A percentile compares a stretch with the other conserved stretches of the same genome.
Evolutionary conservation across 768 basidiomycete genomes (phyloP).

Genomic region (Amanita inopinata): DNA sequence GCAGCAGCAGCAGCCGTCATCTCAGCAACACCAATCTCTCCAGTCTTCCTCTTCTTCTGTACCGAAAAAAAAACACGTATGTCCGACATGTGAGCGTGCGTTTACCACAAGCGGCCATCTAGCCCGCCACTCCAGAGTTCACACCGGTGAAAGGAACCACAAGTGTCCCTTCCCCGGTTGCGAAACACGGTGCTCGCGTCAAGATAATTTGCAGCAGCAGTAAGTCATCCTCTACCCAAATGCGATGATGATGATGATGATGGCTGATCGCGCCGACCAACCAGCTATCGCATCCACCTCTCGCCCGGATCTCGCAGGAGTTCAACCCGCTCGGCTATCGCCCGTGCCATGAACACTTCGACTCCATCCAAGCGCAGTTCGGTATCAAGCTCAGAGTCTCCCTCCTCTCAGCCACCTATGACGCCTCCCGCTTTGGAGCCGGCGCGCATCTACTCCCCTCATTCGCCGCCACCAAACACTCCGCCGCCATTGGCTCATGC

Average conservation of each 20-base stretch:
- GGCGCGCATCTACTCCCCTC: constrained; percentile 26
- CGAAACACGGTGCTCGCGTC: constrained; percentile 81
- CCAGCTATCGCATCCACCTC: constrained; percentile 72
- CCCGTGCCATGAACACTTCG: constrained; percentile 25
- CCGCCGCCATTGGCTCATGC: constrained; percentile 47
- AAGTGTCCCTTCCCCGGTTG: constrained; percentile 94
- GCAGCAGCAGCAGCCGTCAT: not conserved
- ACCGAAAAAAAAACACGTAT: constrained; percentile 49
- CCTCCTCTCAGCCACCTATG: constrained; percentile 21
- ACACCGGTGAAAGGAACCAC: constrained; percentile 89
- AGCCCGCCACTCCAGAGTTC: constrained; percentile 79
- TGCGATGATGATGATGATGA: too few relatives aligned
- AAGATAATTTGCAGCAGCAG: constrained; percentile 76
- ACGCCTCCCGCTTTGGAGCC: constrained; percentile 38
- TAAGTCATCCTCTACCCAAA: constrained; percentile 20
- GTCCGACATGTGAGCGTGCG: constrained; percentile 60
- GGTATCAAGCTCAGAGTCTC: constrained; percentile 19
- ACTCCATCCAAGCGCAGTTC: constrained; percentile 21
- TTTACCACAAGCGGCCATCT: constrained; percentile 90
- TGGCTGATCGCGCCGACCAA: too few relatives aligned
- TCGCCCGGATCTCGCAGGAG: constrained; percentile 70
- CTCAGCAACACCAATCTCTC: constrained; percentile 7
- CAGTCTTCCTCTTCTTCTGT: constrained; percentile 13
- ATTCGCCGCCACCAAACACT: constrained; percentile 41
- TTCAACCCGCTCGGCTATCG: constrained; percentile 52